These are phyloP conservation scores for Liquidambar formosana DNA, from an alignment of 164 flowering plant species.

Conservation along the genomic window DNA sequence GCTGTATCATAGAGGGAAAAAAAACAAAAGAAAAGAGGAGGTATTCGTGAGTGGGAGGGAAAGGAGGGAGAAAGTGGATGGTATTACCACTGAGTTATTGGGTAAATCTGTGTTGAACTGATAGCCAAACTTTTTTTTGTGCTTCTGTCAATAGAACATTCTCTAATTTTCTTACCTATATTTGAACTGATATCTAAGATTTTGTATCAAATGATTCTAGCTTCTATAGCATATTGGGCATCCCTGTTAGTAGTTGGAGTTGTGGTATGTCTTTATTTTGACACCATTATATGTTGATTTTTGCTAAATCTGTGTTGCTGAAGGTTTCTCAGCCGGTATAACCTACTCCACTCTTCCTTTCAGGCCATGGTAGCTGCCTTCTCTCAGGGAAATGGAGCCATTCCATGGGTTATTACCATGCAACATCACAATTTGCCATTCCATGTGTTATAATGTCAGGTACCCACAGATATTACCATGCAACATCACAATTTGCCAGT, in stretches of 20 bases:
- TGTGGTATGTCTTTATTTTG: constrained; percentile 58
- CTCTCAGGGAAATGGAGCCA: constrained; percentile 88
- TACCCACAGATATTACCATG: too few species aligned
- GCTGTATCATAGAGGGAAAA: too few species aligned
- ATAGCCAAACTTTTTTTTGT: too few species aligned
- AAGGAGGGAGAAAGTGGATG: too few species aligned
- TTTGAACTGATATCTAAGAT: constrained; percentile 36
- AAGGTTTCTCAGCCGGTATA: background rate
- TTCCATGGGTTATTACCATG: constrained; percentile 95
- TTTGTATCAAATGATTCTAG: constrained; percentile 41
- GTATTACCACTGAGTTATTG: too few species aligned
- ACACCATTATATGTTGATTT: background rate
- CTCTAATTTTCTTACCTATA: background rate
- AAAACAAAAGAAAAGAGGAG: too few species aligned
- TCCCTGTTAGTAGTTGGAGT: constrained; percentile 79
- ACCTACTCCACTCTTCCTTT: constrained; percentile 34
- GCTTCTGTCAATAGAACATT: too few species aligned
- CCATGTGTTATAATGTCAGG: too few species aligned
- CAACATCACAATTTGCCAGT: background rate
- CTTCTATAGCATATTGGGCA: constrained; percentile 45
- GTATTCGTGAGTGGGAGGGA: too few species aligned
- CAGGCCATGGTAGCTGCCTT: too few species aligned
- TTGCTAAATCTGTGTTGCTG: background rate
- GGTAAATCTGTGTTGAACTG: too few species aligned
- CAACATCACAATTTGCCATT: too few species aligned